A percentile compares a stretch with the other conserved stretches of the same genome.
Conservation (phyloP, 768 basidiomycete genomes). For the Coprinellus micaceus region DNA sequence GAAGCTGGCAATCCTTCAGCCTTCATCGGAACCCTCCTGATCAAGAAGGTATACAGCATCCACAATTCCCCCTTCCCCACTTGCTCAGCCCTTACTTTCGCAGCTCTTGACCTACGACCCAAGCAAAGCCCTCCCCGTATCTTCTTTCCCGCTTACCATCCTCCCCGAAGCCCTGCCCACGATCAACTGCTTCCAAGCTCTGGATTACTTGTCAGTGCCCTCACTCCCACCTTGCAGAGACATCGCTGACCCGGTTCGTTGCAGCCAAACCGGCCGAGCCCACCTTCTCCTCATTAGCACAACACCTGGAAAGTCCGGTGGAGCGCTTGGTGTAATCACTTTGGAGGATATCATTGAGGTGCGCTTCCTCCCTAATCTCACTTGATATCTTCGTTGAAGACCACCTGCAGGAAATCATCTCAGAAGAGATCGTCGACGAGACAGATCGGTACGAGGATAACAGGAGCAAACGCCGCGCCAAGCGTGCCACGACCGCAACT, state of each 20-base stretch:
- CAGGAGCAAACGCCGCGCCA: constrained; percentile 70
- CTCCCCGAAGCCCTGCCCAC: constrained; percentile 85
- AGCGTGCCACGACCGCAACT: constrained; percentile 64
- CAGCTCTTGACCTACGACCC: constrained; percentile 86
- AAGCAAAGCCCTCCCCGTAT: constrained; percentile 68
- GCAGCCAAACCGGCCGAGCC: constrained; percentile 88
- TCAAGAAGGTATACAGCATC: constrained; percentile 62
- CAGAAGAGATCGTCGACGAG: constrained; percentile 94
- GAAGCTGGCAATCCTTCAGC: constrained; percentile 61
- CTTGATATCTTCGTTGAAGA: background rate
- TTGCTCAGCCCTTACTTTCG: background rate
- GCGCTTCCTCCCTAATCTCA: constrained; percentile 2
- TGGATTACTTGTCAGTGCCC: constrained; percentile 80
- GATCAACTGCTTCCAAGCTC: constrained; percentile 92
- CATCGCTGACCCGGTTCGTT: constrained; percentile 1
- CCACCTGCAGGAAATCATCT: constrained; percentile 76
- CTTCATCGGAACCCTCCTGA: constrained; percentile 78
- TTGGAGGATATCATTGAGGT: constrained; percentile 85
- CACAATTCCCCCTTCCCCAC: constrained; percentile 2
- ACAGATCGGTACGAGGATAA: constrained; percentile 91
- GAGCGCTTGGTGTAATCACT: constrained; percentile 88
- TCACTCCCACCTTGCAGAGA: background rate
- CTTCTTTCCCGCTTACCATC: constrained; percentile 72
- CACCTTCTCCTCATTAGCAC: constrained; percentile 84
- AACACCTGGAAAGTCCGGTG: constrained; percentile 78